Percentiles rank a stretch among this genome's conserved stretches.
phyloP scores from a whole-genome alignment of 345 rosid species.

The Murraya paniculata region DNA sequence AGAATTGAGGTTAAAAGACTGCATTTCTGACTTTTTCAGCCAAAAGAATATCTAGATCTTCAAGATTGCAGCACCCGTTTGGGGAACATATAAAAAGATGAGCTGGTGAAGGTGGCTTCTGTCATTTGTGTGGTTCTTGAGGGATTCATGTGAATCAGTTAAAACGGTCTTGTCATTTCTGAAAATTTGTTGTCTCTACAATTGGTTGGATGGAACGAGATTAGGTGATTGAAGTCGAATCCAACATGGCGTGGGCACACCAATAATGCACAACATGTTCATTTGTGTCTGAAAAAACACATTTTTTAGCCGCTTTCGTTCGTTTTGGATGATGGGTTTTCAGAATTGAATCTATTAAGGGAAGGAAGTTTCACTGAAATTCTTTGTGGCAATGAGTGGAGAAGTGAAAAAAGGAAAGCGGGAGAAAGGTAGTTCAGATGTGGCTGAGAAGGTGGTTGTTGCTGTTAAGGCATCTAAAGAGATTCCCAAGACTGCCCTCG shows the following conservation, averaged over 20 bases:
- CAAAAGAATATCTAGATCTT: constrained; percentile 31
- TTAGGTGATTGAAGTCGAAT: constrained; percentile 34
- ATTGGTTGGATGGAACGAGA: constrained; percentile 22
- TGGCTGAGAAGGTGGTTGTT: constrained; percentile 76
- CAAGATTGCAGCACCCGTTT: constrained; percentile 8
- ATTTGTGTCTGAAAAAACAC: constrained; percentile 13
- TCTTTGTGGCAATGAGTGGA: constrained; percentile 48
- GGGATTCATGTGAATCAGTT: constrained; percentile 34
- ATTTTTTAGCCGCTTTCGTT: constrained; percentile 23
- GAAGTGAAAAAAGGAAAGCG: constrained; percentile 54
- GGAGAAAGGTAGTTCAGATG: constrained; percentile 49
- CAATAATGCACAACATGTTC: constrained; percentile 31
- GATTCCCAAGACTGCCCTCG: constrained; percentile 83
- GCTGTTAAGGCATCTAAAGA: constrained; percentile 97
- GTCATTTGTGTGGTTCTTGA: constrained; percentile 14
- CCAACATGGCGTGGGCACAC: constrained; percentile 42
- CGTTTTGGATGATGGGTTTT: constrained; percentile 14
- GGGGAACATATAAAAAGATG: constrained; percentile 19
- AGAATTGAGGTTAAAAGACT: constrained; percentile 16
- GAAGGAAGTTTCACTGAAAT: constrained; percentile 4
- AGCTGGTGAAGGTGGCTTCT: constrained; percentile 10
- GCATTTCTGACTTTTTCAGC: constrained; percentile 19
- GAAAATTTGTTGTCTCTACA: constrained; percentile 30
- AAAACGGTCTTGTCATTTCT: constrained; percentile 48
- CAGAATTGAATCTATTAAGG: constrained; percentile 24